Percentiles rank a stretch among this genome's conserved stretches.
Conservation (phyloP, 2,329 filamentous ascomycete genomes). For the Colletotrichum karsti region DNA sequence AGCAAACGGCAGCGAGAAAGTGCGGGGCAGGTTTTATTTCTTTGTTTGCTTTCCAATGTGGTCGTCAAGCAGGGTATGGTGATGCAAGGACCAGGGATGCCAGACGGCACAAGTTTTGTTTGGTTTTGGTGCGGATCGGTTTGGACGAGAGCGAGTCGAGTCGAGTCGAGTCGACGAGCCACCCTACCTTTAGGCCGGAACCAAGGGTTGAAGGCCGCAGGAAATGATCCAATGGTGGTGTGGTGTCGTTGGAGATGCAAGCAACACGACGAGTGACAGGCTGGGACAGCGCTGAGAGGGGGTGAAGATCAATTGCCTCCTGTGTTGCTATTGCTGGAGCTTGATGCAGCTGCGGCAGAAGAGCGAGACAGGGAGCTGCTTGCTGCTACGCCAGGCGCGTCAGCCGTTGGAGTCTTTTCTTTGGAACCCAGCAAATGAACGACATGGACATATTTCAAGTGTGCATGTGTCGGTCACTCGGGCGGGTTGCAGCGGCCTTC, state of each 20-base stretch:
- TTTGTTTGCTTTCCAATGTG: background rate
- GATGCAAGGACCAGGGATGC: constrained; percentile 13
- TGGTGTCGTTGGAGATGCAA: constrained; percentile 7
- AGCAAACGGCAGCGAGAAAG: background rate
- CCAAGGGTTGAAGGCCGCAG: background rate
- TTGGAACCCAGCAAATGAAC: too few relatives aligned
- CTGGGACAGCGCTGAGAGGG: constrained; percentile 3
- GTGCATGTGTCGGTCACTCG: background rate
- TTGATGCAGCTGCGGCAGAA: background rate
- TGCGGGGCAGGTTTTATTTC: background rate
- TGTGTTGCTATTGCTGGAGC: constrained; percentile 1
- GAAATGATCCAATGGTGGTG: constrained; percentile 11
- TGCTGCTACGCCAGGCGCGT: constrained; percentile 14
- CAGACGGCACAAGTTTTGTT: constrained; percentile 1
- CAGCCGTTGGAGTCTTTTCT: background rate
- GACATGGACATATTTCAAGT: too few relatives aligned
- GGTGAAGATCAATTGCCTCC: background rate
- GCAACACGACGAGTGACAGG: constrained; percentile 8
- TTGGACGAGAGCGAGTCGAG: background rate
- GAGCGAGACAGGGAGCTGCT: background rate
- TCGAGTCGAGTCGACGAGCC: background rate
- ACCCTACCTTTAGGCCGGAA: background rate
- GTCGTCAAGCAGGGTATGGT: background rate
- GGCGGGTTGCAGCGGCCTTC: background rate
- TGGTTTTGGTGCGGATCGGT: constrained; percentile 1